Percentiles rank a stretch among this genome's conserved stretches.
Evolutionary conservation across 2,329 filamentous ascomycete genomes (phyloP).

Genomic region (Colletotrichum graminicola): DNA sequence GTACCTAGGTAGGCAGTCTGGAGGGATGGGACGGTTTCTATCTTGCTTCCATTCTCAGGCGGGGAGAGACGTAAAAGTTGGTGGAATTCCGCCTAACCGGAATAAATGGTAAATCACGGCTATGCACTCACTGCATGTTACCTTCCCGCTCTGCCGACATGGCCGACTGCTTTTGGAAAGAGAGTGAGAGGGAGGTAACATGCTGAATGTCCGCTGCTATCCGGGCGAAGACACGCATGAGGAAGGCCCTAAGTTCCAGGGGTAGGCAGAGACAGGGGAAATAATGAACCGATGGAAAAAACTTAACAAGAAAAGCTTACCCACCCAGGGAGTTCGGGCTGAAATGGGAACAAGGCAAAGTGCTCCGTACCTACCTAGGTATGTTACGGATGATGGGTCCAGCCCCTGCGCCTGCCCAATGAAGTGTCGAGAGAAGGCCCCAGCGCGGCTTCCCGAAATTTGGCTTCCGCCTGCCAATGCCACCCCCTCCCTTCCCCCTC

Average conservation of each 20-base stretch:
- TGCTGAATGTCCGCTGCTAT: constrained; percentile 32
- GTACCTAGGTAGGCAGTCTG: neutral
- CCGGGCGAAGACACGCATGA: constrained; percentile 24
- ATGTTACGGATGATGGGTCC: constrained; percentile 2
- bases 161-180: constrained; percentile 29
- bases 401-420: constrained; percentile 42
- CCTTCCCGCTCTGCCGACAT: constrained; percentile 19
- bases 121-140: constrained; percentile 18
- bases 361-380: too few species aligned
- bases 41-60: neutral
- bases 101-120: constrained; percentile 8
- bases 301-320: neutral
- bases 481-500: neutral
- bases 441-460: constrained; percentile 40
- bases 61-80: neutral
- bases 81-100: constrained; percentile 15
- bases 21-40: neutral
- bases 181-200: neutral
- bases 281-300: neutral
- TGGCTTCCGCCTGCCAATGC: constrained; percentile 38
- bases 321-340: constrained; percentile 32
- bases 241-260: constrained; percentile 20
- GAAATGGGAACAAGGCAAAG: constrained; percentile 35
- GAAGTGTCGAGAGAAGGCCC: constrained; percentile 12
- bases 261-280: constrained; percentile 7